Evolutionary conservation across 2,329 filamentous ascomycete species (phyloP).

Genomic region (Colletotrichum sp.): DNA sequence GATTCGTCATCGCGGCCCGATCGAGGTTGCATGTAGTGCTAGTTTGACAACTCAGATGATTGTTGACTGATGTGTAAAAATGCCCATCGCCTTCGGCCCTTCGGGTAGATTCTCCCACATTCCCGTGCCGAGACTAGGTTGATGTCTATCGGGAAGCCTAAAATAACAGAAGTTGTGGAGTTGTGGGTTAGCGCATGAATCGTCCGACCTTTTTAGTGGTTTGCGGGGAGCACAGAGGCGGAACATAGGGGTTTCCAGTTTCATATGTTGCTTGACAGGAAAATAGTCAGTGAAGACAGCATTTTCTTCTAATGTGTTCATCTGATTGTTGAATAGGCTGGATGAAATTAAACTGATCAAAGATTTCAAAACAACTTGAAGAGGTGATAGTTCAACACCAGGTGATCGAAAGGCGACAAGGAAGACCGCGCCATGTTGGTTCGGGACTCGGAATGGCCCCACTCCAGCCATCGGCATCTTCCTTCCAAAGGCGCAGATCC

Average conservation of each 20-base stretch:
- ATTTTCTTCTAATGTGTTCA: neutral
- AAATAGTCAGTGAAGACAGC: neutral
- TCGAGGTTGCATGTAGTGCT: neutral
- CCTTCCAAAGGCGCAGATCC: neutral
- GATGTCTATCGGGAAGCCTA: neutral
- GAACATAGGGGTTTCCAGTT: neutral
- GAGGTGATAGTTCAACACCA: neutral
- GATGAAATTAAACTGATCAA: neutral
- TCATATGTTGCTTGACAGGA: neutral
- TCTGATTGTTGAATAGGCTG: neutral
- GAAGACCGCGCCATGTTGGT: neutral
- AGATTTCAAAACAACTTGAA: neutral
- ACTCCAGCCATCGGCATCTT: neutral
- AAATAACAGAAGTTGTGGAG: neutral
- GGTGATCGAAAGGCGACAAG: neutral
- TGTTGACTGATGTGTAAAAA: neutral
- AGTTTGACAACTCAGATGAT: neutral
- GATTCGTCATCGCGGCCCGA: neutral
- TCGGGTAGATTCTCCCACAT: neutral
- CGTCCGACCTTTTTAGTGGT: neutral
- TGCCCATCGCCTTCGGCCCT: neutral
- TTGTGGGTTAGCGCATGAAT: neutral
- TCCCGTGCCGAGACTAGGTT: neutral
- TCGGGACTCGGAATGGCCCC: neutral
- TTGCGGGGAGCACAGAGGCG: neutral